Percentiles rank a stretch among this genome's conserved stretches.
Conservation (phyloP, 78 protist species). For the Cyanophora paradoxa region DNA sequence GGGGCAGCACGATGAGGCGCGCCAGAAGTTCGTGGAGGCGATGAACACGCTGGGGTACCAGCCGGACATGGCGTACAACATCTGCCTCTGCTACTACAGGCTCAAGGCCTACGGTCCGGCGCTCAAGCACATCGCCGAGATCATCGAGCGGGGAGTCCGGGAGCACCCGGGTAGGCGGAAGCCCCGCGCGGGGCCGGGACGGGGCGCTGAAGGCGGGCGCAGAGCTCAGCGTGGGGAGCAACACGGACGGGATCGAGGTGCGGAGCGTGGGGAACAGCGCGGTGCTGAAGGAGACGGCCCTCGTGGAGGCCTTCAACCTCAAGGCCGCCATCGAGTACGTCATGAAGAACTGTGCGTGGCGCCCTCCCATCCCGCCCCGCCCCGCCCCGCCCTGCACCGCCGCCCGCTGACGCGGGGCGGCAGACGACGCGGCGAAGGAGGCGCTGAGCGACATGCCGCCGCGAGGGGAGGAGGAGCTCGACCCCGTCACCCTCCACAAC, state of each 20-base stretch:
- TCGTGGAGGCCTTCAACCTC: constrained; percentile 82
- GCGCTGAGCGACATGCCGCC: constrained; percentile 76
- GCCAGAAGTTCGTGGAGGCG: constrained; percentile 38
- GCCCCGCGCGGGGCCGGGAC: not conserved
- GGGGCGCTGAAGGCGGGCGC: constrained; percentile 13
- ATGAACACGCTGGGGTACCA: constrained; percentile 31
- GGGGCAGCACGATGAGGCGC: constrained; percentile 41
- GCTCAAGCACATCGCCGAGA: constrained; percentile 53
- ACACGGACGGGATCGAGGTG: constrained; percentile 48
- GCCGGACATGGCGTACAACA: constrained; percentile 62
- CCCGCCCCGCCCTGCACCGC: not conserved
- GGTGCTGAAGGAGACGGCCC: constrained; percentile 60
- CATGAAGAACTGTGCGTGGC: constrained; percentile 33
- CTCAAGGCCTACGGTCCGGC: constrained; percentile 56
- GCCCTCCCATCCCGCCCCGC: not conserved
- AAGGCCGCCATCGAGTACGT: constrained; percentile 72
- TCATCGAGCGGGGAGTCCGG: constrained; percentile 68
- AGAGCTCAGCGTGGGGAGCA: constrained; percentile 33
- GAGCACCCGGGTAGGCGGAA: too few relatives aligned
- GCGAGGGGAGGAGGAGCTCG: constrained; percentile 68
- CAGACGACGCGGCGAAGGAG: constrained; percentile 50
- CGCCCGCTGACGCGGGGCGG: not conserved
- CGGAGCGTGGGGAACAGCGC: constrained; percentile 65
- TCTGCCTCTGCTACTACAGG: constrained; percentile 66
- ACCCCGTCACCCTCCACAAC: constrained; percentile 81